These are phyloP conservation scores for Lecanicillium sp. DNA, from an alignment of 2,329 filamentous ascomycete genomes.

Conservation along the genomic window DNA sequence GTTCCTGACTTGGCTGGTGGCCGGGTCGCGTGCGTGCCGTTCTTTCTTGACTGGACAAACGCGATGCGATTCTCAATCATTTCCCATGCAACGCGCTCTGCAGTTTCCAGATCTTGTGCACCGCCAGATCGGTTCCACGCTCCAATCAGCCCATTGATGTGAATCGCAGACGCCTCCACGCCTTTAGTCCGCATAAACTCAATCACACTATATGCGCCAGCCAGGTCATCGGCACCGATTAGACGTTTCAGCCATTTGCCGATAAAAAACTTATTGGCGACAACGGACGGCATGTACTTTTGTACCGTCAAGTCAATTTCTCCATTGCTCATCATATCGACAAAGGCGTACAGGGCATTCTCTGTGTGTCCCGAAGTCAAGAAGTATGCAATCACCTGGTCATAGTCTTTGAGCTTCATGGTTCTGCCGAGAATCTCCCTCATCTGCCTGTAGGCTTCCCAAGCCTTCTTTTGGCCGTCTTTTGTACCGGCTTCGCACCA, in stretches of 20 bases:
- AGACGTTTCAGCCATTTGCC: slow-evolving; percentile 84
- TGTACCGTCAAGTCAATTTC: slow-evolving; percentile 38
- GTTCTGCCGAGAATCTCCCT: slow-evolving; percentile 49
- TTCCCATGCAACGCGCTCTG: slow-evolving; percentile 63
- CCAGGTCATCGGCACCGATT: slow-evolving; percentile 62
- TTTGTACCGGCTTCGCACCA: slow-evolving; percentile 46
- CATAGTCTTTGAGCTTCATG: slow-evolving; percentile 69
- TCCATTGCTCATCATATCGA: slow-evolving; percentile 76
- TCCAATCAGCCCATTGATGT: slow-evolving; percentile 75
- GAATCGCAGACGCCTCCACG: slow-evolving; percentile 61
- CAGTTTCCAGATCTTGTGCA: slow-evolving; percentile 46
- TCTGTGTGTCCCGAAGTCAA: slow-evolving; percentile 57
- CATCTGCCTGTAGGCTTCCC: slow-evolving; percentile 58
- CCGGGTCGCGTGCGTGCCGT: not conserved
- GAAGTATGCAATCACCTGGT: slow-evolving; percentile 64
- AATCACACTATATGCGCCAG: slow-evolving; percentile 65
- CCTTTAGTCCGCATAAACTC: slow-evolving; percentile 66
- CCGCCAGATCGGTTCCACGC: slow-evolving; percentile 64
- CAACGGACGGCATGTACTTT: slow-evolving; percentile 36
- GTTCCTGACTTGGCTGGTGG: slow-evolving; percentile 4
- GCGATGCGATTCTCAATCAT: slow-evolving; percentile 67
- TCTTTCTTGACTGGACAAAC: slow-evolving; percentile 45
- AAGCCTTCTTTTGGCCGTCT: slow-evolving; percentile 49
- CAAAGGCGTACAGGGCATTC: slow-evolving; percentile 68
- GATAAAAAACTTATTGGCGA: slow-evolving; percentile 73